Base-by-base conservation (phyloP, 441 rosid species). In the Isatis lusitanica region DNA sequence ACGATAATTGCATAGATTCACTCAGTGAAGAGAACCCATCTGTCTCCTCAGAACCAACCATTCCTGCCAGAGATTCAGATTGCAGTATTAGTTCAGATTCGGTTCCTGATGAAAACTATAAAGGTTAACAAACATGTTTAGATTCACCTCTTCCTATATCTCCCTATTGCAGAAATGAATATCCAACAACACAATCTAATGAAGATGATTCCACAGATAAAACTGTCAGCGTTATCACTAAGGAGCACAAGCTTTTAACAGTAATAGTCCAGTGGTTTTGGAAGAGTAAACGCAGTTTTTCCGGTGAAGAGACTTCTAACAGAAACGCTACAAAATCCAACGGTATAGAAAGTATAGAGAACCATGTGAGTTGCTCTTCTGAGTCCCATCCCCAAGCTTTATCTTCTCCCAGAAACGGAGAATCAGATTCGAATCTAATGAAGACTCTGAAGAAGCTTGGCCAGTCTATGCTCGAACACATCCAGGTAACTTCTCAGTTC, bases 391-490 rank as follows among this genome's bases (percentile, higher is more conserved):
- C 58, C 50, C 79, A 81, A 47, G 58, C 71, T 60, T 50, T 79
- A 63, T 82, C 82, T 28, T 78, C 74, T 51, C 33, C 30, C 44
- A 71, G 47, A 39, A 81, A 79, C 66, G 85, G 77, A 48, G 89
- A 77, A 12, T 75, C 85, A 4, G 90, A 87, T 71, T 87, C 83
- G 80, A 86, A 87, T 52, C 83, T 85, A 64, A 86, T 81, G 83
- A 88, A 77, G 24, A 77, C 85, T 7, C 73, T 88, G 79, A 88
- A 81, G 84, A 83, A 87, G 70, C 88, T 93, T 26, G 97, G 97
- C 16, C 87, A 91, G 67, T 80, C 95, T 39, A 93, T 93, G 92
- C 84, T 89, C 13, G 93, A 89, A 70, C 96, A 91, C 70, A 84
- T 93, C 81, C 94, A 91, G 96, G 97, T 93, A 80, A 80, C 21